phyloP scores from a whole-genome alignment of 2,329 filamentous ascomycete species.

The Beauveria sp. region DNA sequence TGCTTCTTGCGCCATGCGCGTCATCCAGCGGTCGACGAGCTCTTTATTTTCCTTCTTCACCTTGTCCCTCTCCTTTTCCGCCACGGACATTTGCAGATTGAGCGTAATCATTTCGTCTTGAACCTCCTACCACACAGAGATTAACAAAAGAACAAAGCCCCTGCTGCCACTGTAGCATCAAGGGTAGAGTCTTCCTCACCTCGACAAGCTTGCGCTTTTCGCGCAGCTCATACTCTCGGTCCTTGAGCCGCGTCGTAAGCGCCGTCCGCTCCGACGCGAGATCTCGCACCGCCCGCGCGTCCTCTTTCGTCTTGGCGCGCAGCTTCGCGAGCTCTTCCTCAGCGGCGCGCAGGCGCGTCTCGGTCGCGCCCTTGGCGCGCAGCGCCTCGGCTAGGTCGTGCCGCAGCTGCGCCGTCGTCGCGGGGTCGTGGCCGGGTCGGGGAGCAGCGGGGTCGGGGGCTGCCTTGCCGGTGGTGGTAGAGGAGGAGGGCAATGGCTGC shows the following conservation, averaged over 20 bases:
- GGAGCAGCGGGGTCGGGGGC: conserved; percentile 15
- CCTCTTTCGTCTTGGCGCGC: conserved; percentile 51
- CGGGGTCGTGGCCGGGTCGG: conserved; percentile 20
- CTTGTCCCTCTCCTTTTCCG: conserved; percentile 66
- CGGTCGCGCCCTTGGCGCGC: conserved; percentile 61
- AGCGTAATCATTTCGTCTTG: conserved; percentile 90
- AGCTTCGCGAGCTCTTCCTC: conserved; percentile 58
- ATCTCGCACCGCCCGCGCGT: conserved; percentile 52
- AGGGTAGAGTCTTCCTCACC: conserved; percentile 30
- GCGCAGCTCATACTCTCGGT: conserved; percentile 76
- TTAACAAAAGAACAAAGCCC: neutral
- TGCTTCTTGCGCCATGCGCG: conserved; percentile 75
- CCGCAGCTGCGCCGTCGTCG: conserved; percentile 43
- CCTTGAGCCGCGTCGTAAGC: conserved; percentile 61
- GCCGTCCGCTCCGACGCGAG: conserved; percentile 55
- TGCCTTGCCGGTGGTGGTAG: neutral
- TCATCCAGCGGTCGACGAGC: conserved; percentile 87
- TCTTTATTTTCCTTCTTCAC: conserved; percentile 80
- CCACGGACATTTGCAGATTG: conserved; percentile 80
- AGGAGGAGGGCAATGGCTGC: conserved; percentile 16
- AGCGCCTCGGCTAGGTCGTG: conserved; percentile 71
- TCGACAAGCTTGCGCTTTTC: conserved; percentile 79
- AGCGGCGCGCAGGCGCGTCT: conserved; percentile 53
- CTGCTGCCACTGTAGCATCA: no score
- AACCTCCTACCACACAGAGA: conserved; percentile 48